Base-by-base conservation (phyloP, 345 rosid genomes). In the Iberis pinnata region DNA sequence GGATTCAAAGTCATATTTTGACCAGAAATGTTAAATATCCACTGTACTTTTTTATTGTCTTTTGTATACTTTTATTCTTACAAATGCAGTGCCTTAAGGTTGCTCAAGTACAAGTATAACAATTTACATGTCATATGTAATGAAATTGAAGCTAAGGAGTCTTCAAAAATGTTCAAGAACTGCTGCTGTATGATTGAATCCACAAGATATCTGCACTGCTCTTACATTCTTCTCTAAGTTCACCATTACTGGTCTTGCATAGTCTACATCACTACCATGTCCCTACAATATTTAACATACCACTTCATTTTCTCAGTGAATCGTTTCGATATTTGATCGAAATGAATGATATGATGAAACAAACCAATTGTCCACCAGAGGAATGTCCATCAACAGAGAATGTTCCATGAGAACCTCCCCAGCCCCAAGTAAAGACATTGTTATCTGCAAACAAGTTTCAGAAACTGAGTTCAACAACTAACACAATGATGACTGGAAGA, bases 381-480 rank as follows among this genome's bases (percentile, higher is more conserved):
- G 95, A 92, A 70, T 74, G 81, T 7, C 86, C 96, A 10, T 92
- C 93, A 18, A 65, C 95, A 52, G 98, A 84, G 74, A 92, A 92
- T 46, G 98, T 84, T 49, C 98, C 96, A 9, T 78, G 77, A 35
- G 95, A 79, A 53, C 98, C 98, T 70, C 95, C 96, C 98, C 89
- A 88, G 24, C 95, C 98, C 98, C 98, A 88, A 26, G 89, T 81
- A 68, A 80, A 83, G 29, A 88, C 69, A 17, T 75, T 84, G 53
- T 88, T 88, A 58, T 71, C 98, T 87, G 76, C 42, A 56, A 13
- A 11, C 35, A 67, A 36, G 55, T 15, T 44, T 43, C 54, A 39
- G 22, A 46, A 29, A 47, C 4, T 25, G 50, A 18, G 47, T 33
- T 11, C 22, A 17, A 53, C 33, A 31, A 40, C 38, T 53, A 32